These are phyloP conservation scores for Parietaria judaica DNA, from an alignment of 306 rosid species.

Conservation along the genomic window DNA sequence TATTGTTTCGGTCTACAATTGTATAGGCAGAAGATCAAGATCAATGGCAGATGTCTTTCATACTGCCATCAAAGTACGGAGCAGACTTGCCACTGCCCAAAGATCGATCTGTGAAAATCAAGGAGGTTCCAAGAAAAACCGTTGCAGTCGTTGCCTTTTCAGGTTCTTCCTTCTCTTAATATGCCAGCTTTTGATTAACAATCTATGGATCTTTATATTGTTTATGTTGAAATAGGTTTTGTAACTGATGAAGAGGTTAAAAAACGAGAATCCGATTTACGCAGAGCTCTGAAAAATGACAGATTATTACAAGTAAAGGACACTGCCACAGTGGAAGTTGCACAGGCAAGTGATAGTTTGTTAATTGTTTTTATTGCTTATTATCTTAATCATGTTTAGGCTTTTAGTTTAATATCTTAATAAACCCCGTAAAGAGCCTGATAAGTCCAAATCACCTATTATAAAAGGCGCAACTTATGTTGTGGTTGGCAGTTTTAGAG, in stretches of 20 bases:
- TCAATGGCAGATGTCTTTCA: conserved; percentile 85
- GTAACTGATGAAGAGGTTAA: conserved; percentile 65
- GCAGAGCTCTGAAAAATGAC: conserved; percentile 52
- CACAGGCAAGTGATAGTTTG: conserved; percentile 46
- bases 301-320: conserved; percentile 51
- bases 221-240: conserved; percentile 43
- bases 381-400: conserved; percentile 1
- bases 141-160: conserved; percentile 82
- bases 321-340: conserved; percentile 56
- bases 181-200: not conserved
- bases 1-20: conserved; percentile 17
- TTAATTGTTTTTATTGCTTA: too few species aligned
- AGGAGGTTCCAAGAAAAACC: conserved; percentile 62
- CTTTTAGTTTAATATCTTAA: too few species aligned
- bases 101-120: conserved; percentile 69
- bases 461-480: too few species aligned
- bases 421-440: not conserved
- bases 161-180: conserved; percentile 45
- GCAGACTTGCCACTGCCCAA: conserved; percentile 67
- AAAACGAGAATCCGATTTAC: conserved; percentile 49
- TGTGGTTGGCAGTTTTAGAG: too few species aligned
- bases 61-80: conserved; percentile 84
- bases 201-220: not conserved
- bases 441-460: too few species aligned
- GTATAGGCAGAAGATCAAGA: conserved; percentile 57